These are phyloP conservation scores for sunflower (Helianthus annuus) DNA, from an alignment of 129 eudicot genomes.

Conservation along the genomic window DNA sequence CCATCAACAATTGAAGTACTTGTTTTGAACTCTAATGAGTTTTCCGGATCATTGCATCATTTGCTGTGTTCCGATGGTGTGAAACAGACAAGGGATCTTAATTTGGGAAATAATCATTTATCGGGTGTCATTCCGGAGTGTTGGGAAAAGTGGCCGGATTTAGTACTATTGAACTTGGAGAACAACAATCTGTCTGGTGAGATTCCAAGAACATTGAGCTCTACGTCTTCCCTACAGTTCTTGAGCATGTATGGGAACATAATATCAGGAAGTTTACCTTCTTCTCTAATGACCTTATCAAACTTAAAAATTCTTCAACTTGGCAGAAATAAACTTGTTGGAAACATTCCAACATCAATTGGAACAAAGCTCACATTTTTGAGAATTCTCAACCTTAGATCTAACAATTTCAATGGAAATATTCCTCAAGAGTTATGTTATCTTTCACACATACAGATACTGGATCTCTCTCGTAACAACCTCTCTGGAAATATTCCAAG, in stretches of 20 bases:
- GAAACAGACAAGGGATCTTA: slow-evolving; percentile 3
- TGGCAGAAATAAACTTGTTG: background rate
- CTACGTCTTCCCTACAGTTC: background rate
- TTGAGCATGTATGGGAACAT: slow-evolving; percentile 31
- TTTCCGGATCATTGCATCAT: slow-evolving; percentile 19
- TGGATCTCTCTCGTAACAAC: slow-evolving; percentile 1
- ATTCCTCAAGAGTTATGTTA: slow-evolving; percentile 33
- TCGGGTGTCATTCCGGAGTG: slow-evolving; percentile 37
- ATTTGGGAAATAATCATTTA: slow-evolving; percentile 32
- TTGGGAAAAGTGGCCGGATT: slow-evolving; percentile 2
- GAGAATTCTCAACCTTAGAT: slow-evolving; percentile 26
- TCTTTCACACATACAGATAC: slow-evolving; percentile 21
- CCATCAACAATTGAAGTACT: background rate
- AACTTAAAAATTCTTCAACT: slow-evolving; percentile 9
- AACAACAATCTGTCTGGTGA: background rate
- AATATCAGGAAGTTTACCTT: slow-evolving; percentile 23
- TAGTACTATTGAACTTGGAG: slow-evolving; percentile 11
- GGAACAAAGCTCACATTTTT: slow-evolving; percentile 7
- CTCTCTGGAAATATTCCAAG: slow-evolving; percentile 21
- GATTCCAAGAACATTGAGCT: slow-evolving; percentile 27
- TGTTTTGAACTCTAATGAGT: background rate
- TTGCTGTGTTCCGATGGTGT: slow-evolving; percentile 31
- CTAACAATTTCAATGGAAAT: slow-evolving; percentile 18
- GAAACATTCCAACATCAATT: slow-evolving; percentile 23
- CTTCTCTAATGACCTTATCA: slow-evolving; percentile 13